Evolutionary conservation across 106 monocot species (phyloP), one percentile per base, ranked within the genome.

Genomic region (Allium sativum): DNA sequence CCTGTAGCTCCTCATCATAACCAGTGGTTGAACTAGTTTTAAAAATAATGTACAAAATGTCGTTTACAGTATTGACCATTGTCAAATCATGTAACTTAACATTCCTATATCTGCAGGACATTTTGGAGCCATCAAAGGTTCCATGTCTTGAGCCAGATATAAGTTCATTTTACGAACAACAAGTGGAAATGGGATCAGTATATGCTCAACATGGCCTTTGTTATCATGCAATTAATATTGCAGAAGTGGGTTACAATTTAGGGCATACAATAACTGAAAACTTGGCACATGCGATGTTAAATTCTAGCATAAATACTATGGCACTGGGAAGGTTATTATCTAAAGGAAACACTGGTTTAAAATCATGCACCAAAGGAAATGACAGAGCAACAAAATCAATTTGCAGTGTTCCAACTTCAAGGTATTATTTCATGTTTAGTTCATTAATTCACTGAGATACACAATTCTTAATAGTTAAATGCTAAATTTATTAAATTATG

Each of bases 131-230:
- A 60, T 61, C 72, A 58, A 64, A 59, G 42, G 42, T 21, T 12
- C 78, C 65, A 12, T 74, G 43, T 68, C 66, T 51, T 54, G 82
- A 84, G 59, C 70, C 82, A 47, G 76, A 78, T 68, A 72, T 56
- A 20, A 51, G 65, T 18, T 84, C 84, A 11, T 84, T 79, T 68
- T 64, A 76, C 67, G 85, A 79, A 53, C 58, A 77, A n/a, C 84
- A 76, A 68, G 18, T 76, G 62, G 82, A 88, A 74, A 88, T 98
- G 65, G 79, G 78, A 59, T 92, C 92, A 22, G 74, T 71, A 20
- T 85, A 76, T 74, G 69, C 78, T 68, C 78, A 83, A 48, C 88
- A 92, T 82, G 92, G 88, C 56, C 72, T 98, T 54, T 82, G 81
- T 55, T 62, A 79, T 59, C 80, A 80, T 66, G 16, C 72, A 65